Conservation (phyloP, 306 rosid genomes). For the Crataegus laevigata region DNA sequence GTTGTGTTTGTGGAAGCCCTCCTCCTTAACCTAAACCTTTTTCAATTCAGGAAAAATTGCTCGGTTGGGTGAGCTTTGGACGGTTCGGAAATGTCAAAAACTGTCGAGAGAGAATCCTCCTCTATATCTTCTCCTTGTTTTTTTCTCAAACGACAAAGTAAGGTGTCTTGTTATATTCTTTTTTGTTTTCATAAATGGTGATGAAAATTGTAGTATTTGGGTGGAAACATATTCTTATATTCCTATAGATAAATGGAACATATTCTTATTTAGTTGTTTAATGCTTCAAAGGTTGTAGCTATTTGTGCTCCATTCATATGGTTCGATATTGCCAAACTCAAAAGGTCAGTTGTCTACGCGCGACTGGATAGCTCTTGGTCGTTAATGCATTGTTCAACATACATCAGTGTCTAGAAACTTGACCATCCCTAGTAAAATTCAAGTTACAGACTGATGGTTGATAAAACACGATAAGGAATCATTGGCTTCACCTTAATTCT, state of each 20-base stretch:
- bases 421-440: not conserved
- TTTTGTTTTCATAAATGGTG: not conserved
- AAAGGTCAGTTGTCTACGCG: too few species aligned
- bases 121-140: not conserved
- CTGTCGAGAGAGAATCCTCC: not conserved
- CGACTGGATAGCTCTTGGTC: too few species aligned
- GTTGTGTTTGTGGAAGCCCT: not conserved
- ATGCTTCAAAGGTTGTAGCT: not conserved
- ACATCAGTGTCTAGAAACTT: not conserved
- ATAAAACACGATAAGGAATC: not conserved
- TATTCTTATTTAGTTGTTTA: not conserved
- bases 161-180: not conserved
- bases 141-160: not conserved
- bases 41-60: too few species aligned
- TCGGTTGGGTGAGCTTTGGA: not conserved
- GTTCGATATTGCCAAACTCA: not conserved
- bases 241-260: not conserved
- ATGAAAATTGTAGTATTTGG: not conserved
- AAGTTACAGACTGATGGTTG: too few species aligned
- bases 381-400: not conserved
- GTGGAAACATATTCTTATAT: conserved; percentile 1
- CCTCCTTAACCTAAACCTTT: too few species aligned
- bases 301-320: not conserved
- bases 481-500: not conserved
- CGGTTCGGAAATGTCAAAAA: not conserved